Base-by-base conservation (phyloP, 2,329 filamentous ascomycete species). In the Cladosporium oxysporum region DNA sequence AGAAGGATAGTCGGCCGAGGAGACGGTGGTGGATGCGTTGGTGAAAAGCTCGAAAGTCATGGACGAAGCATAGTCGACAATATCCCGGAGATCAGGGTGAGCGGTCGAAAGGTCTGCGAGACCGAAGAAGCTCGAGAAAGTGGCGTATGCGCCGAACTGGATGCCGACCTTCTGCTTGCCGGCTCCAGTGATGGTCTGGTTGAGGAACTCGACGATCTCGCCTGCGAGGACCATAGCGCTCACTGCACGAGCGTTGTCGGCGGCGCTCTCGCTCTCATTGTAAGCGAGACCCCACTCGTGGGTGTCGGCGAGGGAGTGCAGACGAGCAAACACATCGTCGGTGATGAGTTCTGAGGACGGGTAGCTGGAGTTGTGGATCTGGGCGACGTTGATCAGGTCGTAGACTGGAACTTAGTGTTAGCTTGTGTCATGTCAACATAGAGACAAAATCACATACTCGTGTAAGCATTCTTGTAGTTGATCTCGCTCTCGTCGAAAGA, bases 211-310 rank as follows among this genome's bases (percentile, higher is more conserved):
- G 12, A 83, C 74, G 62, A 83, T 75, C 62, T 83, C 78, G 52
- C 77, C 82, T 0, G 80, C 81, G 58, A 84, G 78, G n/a, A 80
- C 78, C 77, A 80, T 82, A 66, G 81, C 82, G 5, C 78, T 74
- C 58, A 84, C 76, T 64, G 82, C 80, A 59, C 82, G 80, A 65
- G 78, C 77, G 68, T 77, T 53, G 76, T 80, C 79, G 60, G 60
- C 6, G 53, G 84, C 76, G 68, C 77, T 53, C 75, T 80, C 79
- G 53, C 84, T 81, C 69, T 81, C 79, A 80, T 96, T 94, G 85
- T 90, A 96, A 62, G 91, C 91, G 16, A 95, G 87, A 73, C 89
- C 90, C 83, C 86, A 96, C 78, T 97, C 91, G 77, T 95, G 91
- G 66, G 82, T 81, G 76, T 93, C 88, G 71, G 93, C 93, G 35